Percentiles rank a stretch among this genome's conserved stretches.
Conservation (phyloP, 768 basidiomycete genomes). For the Leccinum boreale region DNA sequence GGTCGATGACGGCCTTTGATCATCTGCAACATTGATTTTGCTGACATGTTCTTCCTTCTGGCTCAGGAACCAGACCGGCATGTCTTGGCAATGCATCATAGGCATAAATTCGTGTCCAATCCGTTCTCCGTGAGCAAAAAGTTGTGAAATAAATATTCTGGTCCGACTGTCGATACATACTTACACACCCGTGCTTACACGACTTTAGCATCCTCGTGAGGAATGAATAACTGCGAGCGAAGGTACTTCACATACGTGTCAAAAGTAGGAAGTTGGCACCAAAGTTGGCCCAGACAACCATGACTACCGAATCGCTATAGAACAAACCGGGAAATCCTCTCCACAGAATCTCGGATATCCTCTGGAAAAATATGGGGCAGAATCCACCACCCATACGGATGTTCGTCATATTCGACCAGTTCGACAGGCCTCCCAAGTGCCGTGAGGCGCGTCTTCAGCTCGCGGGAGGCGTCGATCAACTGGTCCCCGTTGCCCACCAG, state of each 20-base stretch:
- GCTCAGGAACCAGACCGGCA: too few relatives aligned
- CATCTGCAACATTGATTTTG: too few relatives aligned
- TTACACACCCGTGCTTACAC: neutral
- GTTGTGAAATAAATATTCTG: neutral
- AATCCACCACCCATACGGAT: conserved; percentile 23
- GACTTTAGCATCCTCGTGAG: neutral
- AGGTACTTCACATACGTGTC: neutral
- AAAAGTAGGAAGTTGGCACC: neutral
- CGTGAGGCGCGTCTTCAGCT: conserved; percentile 5
- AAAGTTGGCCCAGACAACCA: too few relatives aligned
- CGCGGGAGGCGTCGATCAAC: conserved; percentile 11
- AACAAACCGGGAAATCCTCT: conserved; percentile 11
- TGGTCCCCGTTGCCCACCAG: conserved; percentile 18
- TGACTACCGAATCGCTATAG: neutral
- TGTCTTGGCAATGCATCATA: too few relatives aligned
- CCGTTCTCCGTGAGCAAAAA: neutral
- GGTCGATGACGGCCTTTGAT: conserved; percentile 81
- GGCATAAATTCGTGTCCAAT: neutral
- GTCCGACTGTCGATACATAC: too few relatives aligned
- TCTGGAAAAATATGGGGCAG: conserved; percentile 16
- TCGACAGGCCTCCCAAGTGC: conserved; percentile 6
- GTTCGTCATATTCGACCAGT: conserved; percentile 24
- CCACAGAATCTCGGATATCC: conserved; percentile 4
- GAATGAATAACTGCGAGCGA: neutral
- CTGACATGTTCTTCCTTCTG: too few relatives aligned